Conservation (phyloP, 768 basidiomycete genomes). For the Lactarius quietus region DNA sequence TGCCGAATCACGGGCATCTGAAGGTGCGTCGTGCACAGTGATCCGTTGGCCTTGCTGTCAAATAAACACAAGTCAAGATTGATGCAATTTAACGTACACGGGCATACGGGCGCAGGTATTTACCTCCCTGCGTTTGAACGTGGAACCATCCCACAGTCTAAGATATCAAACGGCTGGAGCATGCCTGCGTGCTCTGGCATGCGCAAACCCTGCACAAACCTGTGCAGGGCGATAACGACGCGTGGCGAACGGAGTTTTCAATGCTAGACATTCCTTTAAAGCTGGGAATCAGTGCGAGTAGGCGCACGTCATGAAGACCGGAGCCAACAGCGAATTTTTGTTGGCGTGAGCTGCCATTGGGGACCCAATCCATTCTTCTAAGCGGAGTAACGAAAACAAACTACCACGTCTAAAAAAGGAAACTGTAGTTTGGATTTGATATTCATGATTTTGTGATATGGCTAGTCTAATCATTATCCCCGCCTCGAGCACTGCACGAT, state of each 20-base stretch:
- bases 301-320: not conserved
- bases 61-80: not conserved
- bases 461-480: conserved; percentile 3
- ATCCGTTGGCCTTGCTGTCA: not conserved
- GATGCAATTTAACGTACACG: conserved; percentile 18
- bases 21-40: not conserved
- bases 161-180: not conserved
- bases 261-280: not conserved
- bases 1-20: conserved; percentile 4
- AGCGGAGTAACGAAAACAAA: not conserved
- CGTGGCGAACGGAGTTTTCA: conserved; percentile 17
- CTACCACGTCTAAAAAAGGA: conserved; percentile 15
- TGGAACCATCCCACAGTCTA: not conserved
- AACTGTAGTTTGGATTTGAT: conserved; percentile 1
- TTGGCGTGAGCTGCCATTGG: not conserved
- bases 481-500: not conserved
- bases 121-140: conserved; percentile 4
- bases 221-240: conserved; percentile 13
- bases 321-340: not conserved
- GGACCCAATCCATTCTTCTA: not conserved
- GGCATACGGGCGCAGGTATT: not conserved
- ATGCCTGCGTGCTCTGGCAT: not conserved
- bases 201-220: not conserved
- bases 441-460: conserved; percentile 2
- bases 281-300: not conserved